Evolutionary conservation across 2,329 filamentous ascomycete genomes (phyloP), one percentile per base, ranked within the genome.

Genomic region (Acrodontium crateriforme): DNA sequence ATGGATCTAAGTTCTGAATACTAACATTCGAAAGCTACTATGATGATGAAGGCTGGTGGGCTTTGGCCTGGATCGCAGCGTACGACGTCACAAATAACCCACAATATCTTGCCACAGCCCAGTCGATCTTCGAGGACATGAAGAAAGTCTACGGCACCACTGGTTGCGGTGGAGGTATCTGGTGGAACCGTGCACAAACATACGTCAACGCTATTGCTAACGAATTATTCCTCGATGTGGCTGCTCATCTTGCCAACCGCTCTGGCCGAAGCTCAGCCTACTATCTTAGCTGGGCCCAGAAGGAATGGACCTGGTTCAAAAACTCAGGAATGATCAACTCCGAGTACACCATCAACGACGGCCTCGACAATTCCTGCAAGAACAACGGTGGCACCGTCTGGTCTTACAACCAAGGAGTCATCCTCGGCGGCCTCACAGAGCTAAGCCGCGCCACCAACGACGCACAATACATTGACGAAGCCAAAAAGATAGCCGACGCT

Each of bases 351-450:
- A 63, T 72, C 46, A 71, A 71, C 35, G 65, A 72, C 30, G 67
- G 67, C 0, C 44, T 71, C 3, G 50, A 54, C 9, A 39, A 40
- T 6, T 39, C 47, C 14, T 76, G 71, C 49, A 47, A 59, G 18
- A 65, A 67, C 41, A 70, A 70, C 31, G 56, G 59, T 28, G 53
- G 45, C 3, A 47, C 41, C 7, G 38, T 47, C 11, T 46, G 47
- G 44, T 43, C 62, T 0, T 73, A 73, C 47, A 72, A 72, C 39
- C 71, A 76, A 46, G 72, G 72, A 6, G 67, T 75, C 1, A 59
- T 75, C 13, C 60, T 77, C 5, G 58, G 66, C 9, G 71, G 62
- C 0, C 58, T 76, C 1, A 62, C 65, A 2, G 68, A 74, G 37
- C 54, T 73, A 11, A 53, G 55, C 35, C 46, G 40, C 18, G 63